phyloP scores from a whole-genome alignment of 805 yeast species.

The Metschnikowia anglica region DNA sequence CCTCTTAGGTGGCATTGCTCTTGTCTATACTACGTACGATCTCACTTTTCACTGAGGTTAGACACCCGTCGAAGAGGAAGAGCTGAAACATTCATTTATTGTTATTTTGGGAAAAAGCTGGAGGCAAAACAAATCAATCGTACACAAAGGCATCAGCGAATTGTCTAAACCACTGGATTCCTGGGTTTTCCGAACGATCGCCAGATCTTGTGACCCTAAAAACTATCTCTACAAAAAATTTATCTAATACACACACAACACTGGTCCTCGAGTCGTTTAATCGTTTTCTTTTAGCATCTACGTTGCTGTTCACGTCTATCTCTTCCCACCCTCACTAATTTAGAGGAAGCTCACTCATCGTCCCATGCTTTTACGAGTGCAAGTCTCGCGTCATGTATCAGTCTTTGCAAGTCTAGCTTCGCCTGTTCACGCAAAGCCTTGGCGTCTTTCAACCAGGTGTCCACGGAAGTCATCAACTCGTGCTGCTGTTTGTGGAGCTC shows the following conservation, averaged over 20 bases:
- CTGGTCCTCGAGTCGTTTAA: too few species aligned
- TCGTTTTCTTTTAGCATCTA: too few species aligned
- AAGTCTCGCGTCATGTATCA: constrained; percentile 19
- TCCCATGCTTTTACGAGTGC: constrained; percentile 13
- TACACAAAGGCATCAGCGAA: too few species aligned
- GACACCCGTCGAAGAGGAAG: neutral
- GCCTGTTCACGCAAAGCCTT: constrained; percentile 12
- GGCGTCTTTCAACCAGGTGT: constrained; percentile 15
- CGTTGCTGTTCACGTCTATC: too few species aligned
- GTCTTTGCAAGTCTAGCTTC: constrained; percentile 18
- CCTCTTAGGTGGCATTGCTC: constrained; percentile 56
- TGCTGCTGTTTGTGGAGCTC: constrained; percentile 30
- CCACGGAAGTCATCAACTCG: constrained; percentile 17
- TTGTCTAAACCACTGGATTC: too few species aligned
- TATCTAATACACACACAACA: too few species aligned
- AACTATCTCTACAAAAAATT: too few species aligned
- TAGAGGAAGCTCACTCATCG: constrained; percentile 7
- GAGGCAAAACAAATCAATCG: neutral
- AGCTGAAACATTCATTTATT: too few species aligned
- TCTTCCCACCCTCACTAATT: neutral
- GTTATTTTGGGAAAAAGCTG: neutral
- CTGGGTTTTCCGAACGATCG: too few species aligned
- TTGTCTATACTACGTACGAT: constrained; percentile 61
- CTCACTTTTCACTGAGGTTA: constrained; percentile 9
- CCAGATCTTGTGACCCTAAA: too few species aligned